Evolutionary conservation across 345 rosid species (phyloP), one percentile per base, ranked within the genome.

Genomic region (Acer saccharum): DNA sequence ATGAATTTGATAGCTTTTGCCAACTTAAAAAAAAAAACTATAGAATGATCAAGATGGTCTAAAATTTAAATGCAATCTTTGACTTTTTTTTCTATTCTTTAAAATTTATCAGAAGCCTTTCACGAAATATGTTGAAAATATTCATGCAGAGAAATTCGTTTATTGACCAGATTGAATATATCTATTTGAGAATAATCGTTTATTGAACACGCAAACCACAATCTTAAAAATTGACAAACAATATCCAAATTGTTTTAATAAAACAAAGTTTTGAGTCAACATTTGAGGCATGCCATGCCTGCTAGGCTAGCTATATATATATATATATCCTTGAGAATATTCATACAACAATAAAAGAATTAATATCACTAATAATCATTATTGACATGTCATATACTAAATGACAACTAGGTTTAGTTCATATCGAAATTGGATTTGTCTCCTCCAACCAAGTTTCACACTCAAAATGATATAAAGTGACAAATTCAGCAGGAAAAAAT

Each of bases 391-490:
- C 20, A 27, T 54, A 29, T 54, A 29, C 44, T 23, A 17, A 58
- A 58, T 20, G 63, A 58, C 63, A 58, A 9, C 18, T 5, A 68
- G 55, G 10, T 4, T 71, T 29, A 29, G 74, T 2, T 54, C 44
- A 54, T 29, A 52, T 71, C 44, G 64, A 71, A 71, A 54, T 71
- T 21, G 48, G 13, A 71, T 71, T 71, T 29, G 64, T 17, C 46
- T 17, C 20, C 63, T 29, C 63, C 48, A 44, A 70, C 3, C 17
- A 46, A 20, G 27, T 60, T 60, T 60, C 64, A 60, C 64, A 60
- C 64, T 60, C 64, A 60, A 54, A 46, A 60, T 35, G 39, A 4
- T 35, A 35, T 35, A 35, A 35, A 35, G 12, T 18, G 27, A 60
- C 18, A 57, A 57, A 46, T 46, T 46, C 50, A 46, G 50, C 50